Percentiles rank a stretch among this genome's conserved stretches.
Conservation (phyloP, 805 yeast species). For the Metschnikowia dekortorum region DNA sequence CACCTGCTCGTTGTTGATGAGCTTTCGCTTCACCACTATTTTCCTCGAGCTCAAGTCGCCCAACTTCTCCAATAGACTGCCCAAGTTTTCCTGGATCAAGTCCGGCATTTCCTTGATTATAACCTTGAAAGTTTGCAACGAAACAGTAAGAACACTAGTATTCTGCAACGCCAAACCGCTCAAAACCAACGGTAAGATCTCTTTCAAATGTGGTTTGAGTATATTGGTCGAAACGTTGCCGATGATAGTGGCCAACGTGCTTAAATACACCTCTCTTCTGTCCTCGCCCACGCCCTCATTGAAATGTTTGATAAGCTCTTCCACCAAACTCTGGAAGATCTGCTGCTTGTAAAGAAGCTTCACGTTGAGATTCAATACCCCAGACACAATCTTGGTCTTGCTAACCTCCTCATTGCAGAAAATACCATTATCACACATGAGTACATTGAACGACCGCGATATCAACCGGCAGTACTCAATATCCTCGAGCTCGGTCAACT, state of each 20-base stretch:
- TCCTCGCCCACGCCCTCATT: conserved; percentile 13
- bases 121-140: conserved; percentile 55
- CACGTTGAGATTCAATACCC: conserved; percentile 53
- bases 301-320: conserved; percentile 49
- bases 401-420: conserved; percentile 41
- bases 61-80: conserved; percentile 53
- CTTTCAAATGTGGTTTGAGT: conserved; percentile 57
- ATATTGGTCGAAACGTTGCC: conserved; percentile 61
- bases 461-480: conserved; percentile 19
- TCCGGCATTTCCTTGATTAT: conserved; percentile 52
- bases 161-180: conserved; percentile 53
- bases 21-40: conserved; percentile 13
- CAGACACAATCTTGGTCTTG: conserved; percentile 33
- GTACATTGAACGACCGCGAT: conserved; percentile 57
- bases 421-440: conserved; percentile 63
- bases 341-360: conserved; percentile 77
- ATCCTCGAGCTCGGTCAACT: conserved; percentile 28
- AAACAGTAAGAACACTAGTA: conserved; percentile 51
- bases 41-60: conserved; percentile 30
- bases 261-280: conserved; percentile 49
- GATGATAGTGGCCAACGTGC: conserved; percentile 63
- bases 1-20: conserved; percentile 44
- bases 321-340: conserved; percentile 59
- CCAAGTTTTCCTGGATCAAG: conserved; percentile 50
- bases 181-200: conserved; percentile 66